phyloP scores from a whole-genome alignment of 345 rosid genomes.

The Geranium brycei region DNA sequence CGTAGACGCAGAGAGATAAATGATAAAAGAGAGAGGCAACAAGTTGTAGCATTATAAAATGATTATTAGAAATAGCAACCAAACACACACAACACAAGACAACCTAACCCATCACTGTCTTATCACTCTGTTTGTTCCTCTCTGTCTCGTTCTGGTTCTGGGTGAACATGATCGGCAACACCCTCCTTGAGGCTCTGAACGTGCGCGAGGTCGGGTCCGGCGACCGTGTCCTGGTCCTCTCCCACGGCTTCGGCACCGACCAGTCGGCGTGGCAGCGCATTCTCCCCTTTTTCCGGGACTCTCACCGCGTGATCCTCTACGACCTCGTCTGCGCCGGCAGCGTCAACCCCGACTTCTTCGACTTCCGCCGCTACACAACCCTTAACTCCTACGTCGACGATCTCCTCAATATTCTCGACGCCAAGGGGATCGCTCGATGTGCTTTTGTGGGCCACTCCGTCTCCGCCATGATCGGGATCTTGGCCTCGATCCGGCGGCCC shows the following conservation, averaged over 20 bases:
- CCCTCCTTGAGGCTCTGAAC: slow-evolving; percentile 27
- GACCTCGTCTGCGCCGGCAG: slow-evolving; percentile 48
- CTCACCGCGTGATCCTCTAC: slow-evolving; percentile 26
- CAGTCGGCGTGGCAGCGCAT: slow-evolving; percentile 49
- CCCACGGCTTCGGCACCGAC: slow-evolving; percentile 40
- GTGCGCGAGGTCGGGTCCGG: slow-evolving; percentile 34
- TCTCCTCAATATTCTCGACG: slow-evolving; percentile 35
- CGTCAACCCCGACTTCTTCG: slow-evolving; percentile 37
- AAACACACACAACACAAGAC: not conserved
- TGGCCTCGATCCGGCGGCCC: slow-evolving; percentile 39
- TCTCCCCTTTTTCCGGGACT: slow-evolving; percentile 26
- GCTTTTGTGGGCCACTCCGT: slow-evolving; percentile 41
- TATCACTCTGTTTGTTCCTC: not conserved
- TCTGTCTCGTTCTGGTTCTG: no score
- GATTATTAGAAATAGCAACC: no score
- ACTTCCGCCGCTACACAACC: slow-evolving; percentile 24
- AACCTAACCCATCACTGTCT: not conserved
- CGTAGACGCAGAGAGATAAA: no score
- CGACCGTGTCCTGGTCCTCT: slow-evolving; percentile 24
- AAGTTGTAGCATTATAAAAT: no score
- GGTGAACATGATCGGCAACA: slow-evolving; percentile 14
- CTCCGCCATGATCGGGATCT: slow-evolving; percentile 38
- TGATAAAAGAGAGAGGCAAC: no score
- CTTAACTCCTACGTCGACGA: slow-evolving; percentile 37
- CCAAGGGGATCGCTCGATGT: slow-evolving; percentile 25